phyloP scores from a whole-genome alignment of 352 stramenopile species.

The Globisporangium irregulare region DNA sequence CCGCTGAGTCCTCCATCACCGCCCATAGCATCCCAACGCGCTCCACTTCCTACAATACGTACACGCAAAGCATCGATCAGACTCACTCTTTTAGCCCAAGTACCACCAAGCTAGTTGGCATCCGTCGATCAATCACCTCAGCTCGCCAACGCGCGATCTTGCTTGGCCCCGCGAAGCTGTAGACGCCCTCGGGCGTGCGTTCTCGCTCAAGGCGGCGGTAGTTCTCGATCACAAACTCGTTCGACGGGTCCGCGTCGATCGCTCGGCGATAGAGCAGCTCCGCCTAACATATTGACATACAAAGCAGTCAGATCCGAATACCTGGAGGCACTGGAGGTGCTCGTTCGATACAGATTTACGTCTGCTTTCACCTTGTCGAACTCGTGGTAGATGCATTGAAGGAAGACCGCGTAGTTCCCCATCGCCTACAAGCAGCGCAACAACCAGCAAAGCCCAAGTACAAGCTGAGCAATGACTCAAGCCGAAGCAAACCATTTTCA shows the following conservation, averaged over 20 bases:
- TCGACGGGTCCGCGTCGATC: conserved; percentile 44
- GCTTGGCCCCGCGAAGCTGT: conserved; percentile 44
- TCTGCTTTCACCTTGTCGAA: conserved; percentile 44
- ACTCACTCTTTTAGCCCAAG: background rate
- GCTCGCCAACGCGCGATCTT: conserved; percentile 42
- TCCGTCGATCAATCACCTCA: conserved; percentile 20
- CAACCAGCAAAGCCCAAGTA: background rate
- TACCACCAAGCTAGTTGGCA: too few species aligned
- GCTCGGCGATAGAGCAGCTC: conserved; percentile 66
- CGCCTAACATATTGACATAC: conserved; percentile 23
- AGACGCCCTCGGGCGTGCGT: conserved; percentile 44
- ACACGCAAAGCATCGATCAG: background rate
- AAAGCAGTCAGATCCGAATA: background rate
- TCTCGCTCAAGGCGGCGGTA: conserved; percentile 57
- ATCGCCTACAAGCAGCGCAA: conserved; percentile 33
- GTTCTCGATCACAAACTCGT: conserved; percentile 55
- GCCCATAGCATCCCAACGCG: conserved; percentile 28
- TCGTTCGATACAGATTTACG: background rate
- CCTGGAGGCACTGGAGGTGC: background rate
- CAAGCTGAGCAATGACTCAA: too few species aligned
- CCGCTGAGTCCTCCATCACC: conserved; percentile 40
- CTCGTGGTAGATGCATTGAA: conserved; percentile 53
- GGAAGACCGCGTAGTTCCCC: conserved; percentile 59
- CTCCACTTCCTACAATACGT: conserved; percentile 19
- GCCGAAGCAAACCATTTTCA: background rate